phyloP scores from a whole-genome alignment of 331 rosid species.

The Pyracantha coccinea region DNA sequence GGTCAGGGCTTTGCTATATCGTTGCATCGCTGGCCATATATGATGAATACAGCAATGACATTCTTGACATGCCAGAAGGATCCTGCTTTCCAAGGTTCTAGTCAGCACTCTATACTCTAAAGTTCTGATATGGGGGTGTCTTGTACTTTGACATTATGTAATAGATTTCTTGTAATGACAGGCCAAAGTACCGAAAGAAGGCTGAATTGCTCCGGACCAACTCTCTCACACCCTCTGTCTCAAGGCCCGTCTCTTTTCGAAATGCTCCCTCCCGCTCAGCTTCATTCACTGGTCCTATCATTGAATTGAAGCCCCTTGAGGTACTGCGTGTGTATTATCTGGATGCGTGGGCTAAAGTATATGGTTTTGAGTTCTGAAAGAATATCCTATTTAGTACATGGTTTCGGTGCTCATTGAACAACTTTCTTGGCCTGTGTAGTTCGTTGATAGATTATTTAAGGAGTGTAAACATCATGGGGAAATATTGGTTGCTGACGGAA shows the following conservation, averaged over 20 bases:
- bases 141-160: slow-evolving; percentile 1
- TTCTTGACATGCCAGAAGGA: slow-evolving; percentile 95
- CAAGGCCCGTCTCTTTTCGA: slow-evolving; percentile 44
- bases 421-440: slow-evolving; percentile 17
- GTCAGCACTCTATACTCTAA: slow-evolving; percentile 8
- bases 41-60: slow-evolving; percentile 90
- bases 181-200: slow-evolving; percentile 54
- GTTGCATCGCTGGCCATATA: slow-evolving; percentile 77
- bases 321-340: slow-evolving; percentile 23
- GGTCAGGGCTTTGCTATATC: slow-evolving; percentile 51
- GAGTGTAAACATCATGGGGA: slow-evolving; percentile 49
- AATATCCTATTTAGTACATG: not conserved
- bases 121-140: not conserved
- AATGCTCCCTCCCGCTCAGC: slow-evolving; percentile 39
- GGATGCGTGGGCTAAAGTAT: not conserved
- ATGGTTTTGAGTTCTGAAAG: not conserved
- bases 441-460: slow-evolving; percentile 43
- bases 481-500: slow-evolving; percentile 64
- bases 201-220: slow-evolving; percentile 11
- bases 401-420: slow-evolving; percentile 16
- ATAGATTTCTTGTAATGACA: slow-evolving; percentile 24
- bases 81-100: slow-evolving; percentile 83
- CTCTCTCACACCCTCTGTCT: slow-evolving; percentile 31
- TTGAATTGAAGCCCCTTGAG: slow-evolving; percentile 75
- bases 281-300: slow-evolving; percentile 50